These are phyloP conservation scores for Astragalus glycyphyllos DNA, from an alignment of 306 rosid genomes.

Conservation along the genomic window DNA sequence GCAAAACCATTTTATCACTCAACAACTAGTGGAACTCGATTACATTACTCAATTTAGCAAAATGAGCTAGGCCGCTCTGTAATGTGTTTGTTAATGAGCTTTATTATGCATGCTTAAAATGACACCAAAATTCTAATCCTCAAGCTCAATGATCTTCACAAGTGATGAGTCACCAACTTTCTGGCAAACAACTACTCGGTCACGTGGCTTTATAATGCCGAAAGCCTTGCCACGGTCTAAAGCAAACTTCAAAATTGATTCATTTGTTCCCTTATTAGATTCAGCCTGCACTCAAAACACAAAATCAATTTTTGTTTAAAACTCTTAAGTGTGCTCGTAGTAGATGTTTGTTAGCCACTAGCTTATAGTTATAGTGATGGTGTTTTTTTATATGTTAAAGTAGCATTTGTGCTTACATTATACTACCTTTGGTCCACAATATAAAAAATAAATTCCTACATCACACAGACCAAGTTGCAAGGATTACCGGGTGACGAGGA, in stretches of 20 bases:
- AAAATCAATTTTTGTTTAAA: constrained; percentile 4
- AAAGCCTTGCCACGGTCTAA: constrained; percentile 85
- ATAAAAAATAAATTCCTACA: too few species aligned
- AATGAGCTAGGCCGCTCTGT: constrained; percentile 23
- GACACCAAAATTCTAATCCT: constrained; percentile 53
- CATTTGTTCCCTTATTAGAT: constrained; percentile 73
- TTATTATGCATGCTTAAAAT: constrained; percentile 18
- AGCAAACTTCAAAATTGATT: constrained; percentile 89
- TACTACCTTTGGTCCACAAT: too few species aligned
- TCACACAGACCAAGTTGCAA: too few species aligned
- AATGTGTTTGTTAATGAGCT: constrained; percentile 9
- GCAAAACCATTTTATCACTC: constrained; percentile 34
- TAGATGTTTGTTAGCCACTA: too few species aligned
- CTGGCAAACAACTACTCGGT: constrained; percentile 90
- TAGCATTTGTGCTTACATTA: too few species aligned
- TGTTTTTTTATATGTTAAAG: too few species aligned
- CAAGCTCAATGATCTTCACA: constrained; percentile 94
- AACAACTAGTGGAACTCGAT: constrained; percentile 21
- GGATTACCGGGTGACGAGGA: constrained; percentile 84
- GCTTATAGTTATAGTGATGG: too few species aligned
- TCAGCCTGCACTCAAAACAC: constrained; percentile 66
- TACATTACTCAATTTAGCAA: constrained; percentile 34
- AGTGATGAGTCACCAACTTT: constrained; percentile 90
- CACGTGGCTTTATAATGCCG: constrained; percentile 84
- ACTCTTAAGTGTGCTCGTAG: too few species aligned